Evolutionary conservation across 306 rosid genomes (phyloP).

Genomic region (Biancaea sappan): DNA sequence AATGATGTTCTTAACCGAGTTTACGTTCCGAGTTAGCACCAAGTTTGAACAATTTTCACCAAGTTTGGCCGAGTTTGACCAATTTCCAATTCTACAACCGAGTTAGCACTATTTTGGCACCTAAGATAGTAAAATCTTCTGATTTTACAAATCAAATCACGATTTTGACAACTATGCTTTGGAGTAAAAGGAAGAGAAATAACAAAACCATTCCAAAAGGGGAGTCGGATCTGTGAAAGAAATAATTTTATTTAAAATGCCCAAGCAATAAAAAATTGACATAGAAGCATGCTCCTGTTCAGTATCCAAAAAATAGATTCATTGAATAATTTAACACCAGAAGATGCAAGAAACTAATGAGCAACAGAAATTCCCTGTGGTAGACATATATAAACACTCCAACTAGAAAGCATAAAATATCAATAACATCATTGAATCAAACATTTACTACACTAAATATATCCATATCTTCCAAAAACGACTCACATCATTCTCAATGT

Average conservation of each 20-base stretch:
- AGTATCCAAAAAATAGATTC: constrained; percentile 10
- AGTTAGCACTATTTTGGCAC: too few relatives aligned
- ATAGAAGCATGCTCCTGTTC: constrained; percentile 4
- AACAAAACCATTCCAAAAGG: constrained; percentile 5
- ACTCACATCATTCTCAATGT: constrained; percentile 98
- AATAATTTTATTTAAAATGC: constrained; percentile 6
- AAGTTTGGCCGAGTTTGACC: too few relatives aligned
- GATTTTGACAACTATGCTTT: too few relatives aligned
- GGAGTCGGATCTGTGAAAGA: not conserved
- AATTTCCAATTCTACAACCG: too few relatives aligned
- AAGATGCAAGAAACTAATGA: not conserved
- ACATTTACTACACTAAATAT: constrained; percentile 18
- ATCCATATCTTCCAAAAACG: constrained; percentile 15
- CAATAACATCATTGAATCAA: constrained; percentile 18
- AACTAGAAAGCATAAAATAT: not conserved
- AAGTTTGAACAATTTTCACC: too few relatives aligned
- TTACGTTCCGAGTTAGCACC: too few relatives aligned
- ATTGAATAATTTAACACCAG: not conserved
- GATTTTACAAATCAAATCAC: too few relatives aligned
- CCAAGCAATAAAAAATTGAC: constrained; percentile 21
- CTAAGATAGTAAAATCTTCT: too few relatives aligned
- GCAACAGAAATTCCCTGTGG: constrained; percentile 10
- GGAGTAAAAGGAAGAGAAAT: constrained; percentile 27
- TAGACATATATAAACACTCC: constrained; percentile 11
- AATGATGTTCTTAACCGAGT: too few relatives aligned